These are phyloP conservation scores for Funneliformis mosseae DNA, from an alignment of 192 early-diverging fungal genomes.

Conservation along the genomic window DNA sequence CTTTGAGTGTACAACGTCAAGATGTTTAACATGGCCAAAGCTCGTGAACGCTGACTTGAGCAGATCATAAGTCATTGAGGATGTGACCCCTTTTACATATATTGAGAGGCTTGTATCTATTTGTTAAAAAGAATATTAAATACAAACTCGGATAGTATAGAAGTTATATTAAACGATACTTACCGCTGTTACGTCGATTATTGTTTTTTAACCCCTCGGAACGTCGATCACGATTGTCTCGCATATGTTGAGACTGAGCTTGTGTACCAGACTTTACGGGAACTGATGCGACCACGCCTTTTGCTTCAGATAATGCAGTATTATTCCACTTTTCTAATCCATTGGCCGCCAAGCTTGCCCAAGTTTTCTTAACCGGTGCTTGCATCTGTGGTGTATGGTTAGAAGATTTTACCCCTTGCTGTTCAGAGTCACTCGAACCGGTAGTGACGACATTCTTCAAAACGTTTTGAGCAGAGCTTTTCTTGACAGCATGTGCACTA, in stretches of 20 bases:
- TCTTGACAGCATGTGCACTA: neutral
- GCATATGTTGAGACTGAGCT: neutral
- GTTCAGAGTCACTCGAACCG: neutral
- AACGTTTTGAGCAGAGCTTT: neutral
- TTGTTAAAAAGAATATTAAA: neutral
- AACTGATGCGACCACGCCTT: slow-evolving; percentile 35
- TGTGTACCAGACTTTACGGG: slow-evolving; percentile 22
- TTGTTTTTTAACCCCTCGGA: neutral
- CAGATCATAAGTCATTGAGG: slow-evolving; percentile 49
- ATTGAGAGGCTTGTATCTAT: slow-evolving; percentile 41
- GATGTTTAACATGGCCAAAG: slow-evolving; percentile 60
- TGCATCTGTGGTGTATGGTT: neutral
- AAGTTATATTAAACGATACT: neutral
- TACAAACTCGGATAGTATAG: neutral
- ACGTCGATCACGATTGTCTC: neutral
- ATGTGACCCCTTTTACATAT: slow-evolving; percentile 64
- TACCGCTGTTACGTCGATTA: slow-evolving; percentile 1
- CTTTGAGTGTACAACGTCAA: slow-evolving; percentile 61
- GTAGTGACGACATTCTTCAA: neutral
- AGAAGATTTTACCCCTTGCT: neutral
- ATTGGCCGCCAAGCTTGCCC: slow-evolving; percentile 74
- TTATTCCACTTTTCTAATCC: slow-evolving; percentile 56
- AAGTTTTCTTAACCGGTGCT: slow-evolving; percentile 66
- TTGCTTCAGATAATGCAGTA: slow-evolving; percentile 16
- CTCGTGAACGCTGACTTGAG: slow-evolving; percentile 57